Conservation (phyloP, 75 land plant species). For the Pinus taeda region DNA sequence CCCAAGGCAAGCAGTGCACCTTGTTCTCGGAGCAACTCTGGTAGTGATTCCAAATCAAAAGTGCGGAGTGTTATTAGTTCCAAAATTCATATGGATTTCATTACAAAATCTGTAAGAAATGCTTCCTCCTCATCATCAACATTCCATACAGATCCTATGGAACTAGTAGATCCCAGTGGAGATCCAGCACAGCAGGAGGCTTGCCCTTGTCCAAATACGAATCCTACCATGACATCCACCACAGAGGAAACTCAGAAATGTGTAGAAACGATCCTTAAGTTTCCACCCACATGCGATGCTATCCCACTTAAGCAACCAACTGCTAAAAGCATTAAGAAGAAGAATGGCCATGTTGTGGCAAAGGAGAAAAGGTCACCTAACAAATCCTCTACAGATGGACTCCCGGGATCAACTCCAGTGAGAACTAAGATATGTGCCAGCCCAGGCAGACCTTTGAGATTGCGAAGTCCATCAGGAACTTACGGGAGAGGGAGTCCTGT, state of each 20-base stretch:
- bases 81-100: slow-evolving; percentile 9
- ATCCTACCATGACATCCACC: neutral
- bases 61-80: neutral
- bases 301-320: neutral
- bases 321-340: neutral
- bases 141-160: neutral
- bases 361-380: slow-evolving; percentile 9
- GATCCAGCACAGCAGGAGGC: neutral
- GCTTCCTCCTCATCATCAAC: neutral
- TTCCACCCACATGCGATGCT: neutral
- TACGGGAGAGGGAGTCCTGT: slow-evolving; percentile 14
- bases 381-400: slow-evolving; percentile 4
- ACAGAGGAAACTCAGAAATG: neutral
- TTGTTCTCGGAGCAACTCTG: slow-evolving; percentile 12
- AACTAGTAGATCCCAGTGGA: neutral
- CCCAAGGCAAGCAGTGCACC: slow-evolving; percentile 13
- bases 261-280: neutral
- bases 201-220: neutral
- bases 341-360: neutral
- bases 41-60: slow-evolving; percentile 9
- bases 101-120: slow-evolving; percentile 7
- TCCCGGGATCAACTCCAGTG: neutral
- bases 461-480: slow-evolving; percentile 7
- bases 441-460: slow-evolving; percentile 5
- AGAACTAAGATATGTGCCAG: slow-evolving; percentile 7